Base-by-base conservation (phyloP, 2,329 filamentous ascomycete genomes). In the Aspergillus eucalypticola region DNA sequence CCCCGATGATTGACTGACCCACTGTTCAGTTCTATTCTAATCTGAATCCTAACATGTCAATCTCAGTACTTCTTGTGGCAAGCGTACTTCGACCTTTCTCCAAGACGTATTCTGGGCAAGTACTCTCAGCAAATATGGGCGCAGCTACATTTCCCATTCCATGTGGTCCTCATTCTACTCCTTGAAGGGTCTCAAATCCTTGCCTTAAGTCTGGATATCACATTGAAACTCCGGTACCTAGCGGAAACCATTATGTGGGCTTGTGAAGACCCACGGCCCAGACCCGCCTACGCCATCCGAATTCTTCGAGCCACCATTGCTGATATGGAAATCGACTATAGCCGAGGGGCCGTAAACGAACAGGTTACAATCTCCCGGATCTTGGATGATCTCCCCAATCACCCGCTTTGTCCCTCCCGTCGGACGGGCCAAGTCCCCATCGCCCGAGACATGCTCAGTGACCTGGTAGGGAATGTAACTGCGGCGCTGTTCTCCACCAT, bases 131-230 rank as follows among this genome's bases (percentile, higher is more conserved):
- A 87, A 54, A 73, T 86, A 15, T 79, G 78, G 77, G 73, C 73
- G 23, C 73, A 75, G 46, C 69, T 78, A 29, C 87, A 89, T 73
- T 84, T 88, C 60, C 86, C 86, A 0, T 85, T 89, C 66, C 86
- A 90, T 64, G 79, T 88, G 2, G 77, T 83, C 5, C 81, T 90
- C 32, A 82, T 88, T 13, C 81, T 89, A 6, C 81, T 88, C n/a
- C 82, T 88, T 48, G 86, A 88, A 67, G 87, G 85, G 41, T 85
- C 85, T 6, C 85, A 88, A 64, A 82, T 88, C 51, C 74, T 82
- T 11, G 75, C 82, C 2, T 73, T 82, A 39, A 79, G 81, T 6
- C 70, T 81, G 21, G 79, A 81, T 58, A 72, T 77, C 19, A 72
- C 74, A 0, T 60, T 78, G 50, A 81, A 79, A 59, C 70, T 76